phyloP scores from a whole-genome alignment of 2,329 filamentous ascomycete genomes.

The Pseudophaeomoniella oleicola region DNA sequence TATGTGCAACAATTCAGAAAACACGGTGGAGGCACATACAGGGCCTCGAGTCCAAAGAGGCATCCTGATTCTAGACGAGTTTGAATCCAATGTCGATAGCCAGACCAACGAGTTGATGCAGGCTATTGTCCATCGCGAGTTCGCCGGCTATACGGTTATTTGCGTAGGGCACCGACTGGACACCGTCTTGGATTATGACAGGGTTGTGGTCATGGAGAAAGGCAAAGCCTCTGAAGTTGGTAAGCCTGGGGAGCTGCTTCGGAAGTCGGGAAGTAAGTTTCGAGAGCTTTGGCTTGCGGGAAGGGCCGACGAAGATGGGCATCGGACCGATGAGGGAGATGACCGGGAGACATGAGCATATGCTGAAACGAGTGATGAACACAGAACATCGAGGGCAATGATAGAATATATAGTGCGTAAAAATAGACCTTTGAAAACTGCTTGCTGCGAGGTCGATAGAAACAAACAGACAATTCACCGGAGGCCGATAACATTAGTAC shows the following conservation, averaged over 20 bases:
- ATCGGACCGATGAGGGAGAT: no score
- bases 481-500: no score
- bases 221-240: constrained; percentile 8
- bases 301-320: background rate
- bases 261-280: constrained; percentile 2
- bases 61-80: constrained; percentile 18
- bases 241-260: constrained; percentile 3
- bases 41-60: constrained; percentile 24
- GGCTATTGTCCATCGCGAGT: constrained; percentile 14
- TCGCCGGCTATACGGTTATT: constrained; percentile 14
- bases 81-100: constrained; percentile 25
- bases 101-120: constrained; percentile 19
- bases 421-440: no score
- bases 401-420: no score
- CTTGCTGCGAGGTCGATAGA: no score
- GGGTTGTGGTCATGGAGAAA: constrained; percentile 13
- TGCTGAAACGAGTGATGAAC: no score
- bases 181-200: constrained; percentile 16
- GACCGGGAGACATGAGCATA: no score
- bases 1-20: constrained; percentile 6
- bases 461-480: no score
- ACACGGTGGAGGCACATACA: no score
- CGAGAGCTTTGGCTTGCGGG: constrained; percentile 2
- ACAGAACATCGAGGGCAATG: no score
- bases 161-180: constrained; percentile 16